A percentile compares a stretch with the other conserved stretches of the same genome.
phyloP scores from a whole-genome alignment of 257 asterid genomes.

The Ilex asprella region DNA sequence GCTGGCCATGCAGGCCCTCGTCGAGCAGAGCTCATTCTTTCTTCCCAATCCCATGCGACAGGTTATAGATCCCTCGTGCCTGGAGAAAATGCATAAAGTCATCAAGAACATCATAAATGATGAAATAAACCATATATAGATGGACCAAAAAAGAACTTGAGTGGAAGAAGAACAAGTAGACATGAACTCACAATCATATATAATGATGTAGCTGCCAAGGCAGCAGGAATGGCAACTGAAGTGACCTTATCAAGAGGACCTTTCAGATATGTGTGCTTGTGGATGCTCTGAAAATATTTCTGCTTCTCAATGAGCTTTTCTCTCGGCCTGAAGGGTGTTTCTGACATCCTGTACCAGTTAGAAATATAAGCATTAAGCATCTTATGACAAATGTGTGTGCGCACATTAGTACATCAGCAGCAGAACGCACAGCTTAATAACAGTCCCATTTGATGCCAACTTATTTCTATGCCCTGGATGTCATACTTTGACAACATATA shows the following conservation, averaged over 20 bases:
- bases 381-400: too few species aligned
- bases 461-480: too few species aligned
- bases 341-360: constrained; percentile 52
- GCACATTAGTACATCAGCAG: too few species aligned
- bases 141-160: not conserved
- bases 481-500: too few species aligned
- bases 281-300: constrained; percentile 49
- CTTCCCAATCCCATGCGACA: constrained; percentile 86
- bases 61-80: constrained; percentile 70
- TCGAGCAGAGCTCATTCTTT: constrained; percentile 40
- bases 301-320: constrained; percentile 64
- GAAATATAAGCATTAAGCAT: too few species aligned
- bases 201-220: constrained; percentile 44
- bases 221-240: constrained; percentile 65
- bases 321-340: constrained; percentile 69
- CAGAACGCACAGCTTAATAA: too few species aligned
- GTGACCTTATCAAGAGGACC: constrained; percentile 53
- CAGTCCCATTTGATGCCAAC: too few species aligned
- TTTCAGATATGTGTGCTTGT: constrained; percentile 56
- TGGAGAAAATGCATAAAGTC: constrained; percentile 17
- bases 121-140: not conserved
- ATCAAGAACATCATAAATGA: not conserved
- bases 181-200: constrained; percentile 54
- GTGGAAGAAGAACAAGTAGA: not conserved
- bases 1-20: too few species aligned